Evolutionary conservation across 495 filamentous ascomycete genomes (phyloP).

Genomic region (Daldinia loculata): DNA sequence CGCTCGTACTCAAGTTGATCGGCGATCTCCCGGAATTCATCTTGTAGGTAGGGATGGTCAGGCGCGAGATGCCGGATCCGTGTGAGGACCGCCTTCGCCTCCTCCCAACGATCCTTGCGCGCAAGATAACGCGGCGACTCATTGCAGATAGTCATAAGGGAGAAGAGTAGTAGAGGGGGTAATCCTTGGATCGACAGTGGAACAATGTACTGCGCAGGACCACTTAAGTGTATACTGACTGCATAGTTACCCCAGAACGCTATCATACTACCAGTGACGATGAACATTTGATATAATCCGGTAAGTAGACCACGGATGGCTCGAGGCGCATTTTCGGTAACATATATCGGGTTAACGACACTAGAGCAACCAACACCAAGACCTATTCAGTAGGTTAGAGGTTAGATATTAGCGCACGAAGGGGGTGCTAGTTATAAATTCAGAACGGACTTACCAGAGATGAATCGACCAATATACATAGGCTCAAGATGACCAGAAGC

Average conservation of each 20-base stretch:
- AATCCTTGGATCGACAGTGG: conserved; percentile 73
- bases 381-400: conserved; percentile 43
- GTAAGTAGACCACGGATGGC: conserved; percentile 76
- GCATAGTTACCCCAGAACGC: conserved; percentile 71
- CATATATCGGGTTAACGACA: conserved; percentile 67
- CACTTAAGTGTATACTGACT: conserved; percentile 60
- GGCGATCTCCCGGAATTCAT: conserved; percentile 71
- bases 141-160: conserved; percentile 66
- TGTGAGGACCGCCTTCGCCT: conserved; percentile 63
- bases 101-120: conserved; percentile 74
- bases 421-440: neutral
- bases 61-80: conserved; percentile 64
- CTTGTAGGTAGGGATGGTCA: conserved; percentile 69
- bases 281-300: conserved; percentile 76
- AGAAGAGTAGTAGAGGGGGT: conserved; percentile 66
- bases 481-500: conserved; percentile 55
- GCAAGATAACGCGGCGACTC: conserved; percentile 79
- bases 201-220: conserved; percentile 68
- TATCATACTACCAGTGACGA: conserved; percentile 69
- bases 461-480: conserved; percentile 73
- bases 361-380: conserved; percentile 68
- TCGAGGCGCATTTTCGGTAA: conserved; percentile 73
- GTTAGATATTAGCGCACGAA: neutral
- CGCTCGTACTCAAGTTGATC: conserved; percentile 76
- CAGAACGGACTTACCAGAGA: conserved; percentile 60